These are phyloP conservation scores for Yamadazyma buinensis DNA, from an alignment of 1,139 yeast genomes.

Conservation along the genomic window DNA sequence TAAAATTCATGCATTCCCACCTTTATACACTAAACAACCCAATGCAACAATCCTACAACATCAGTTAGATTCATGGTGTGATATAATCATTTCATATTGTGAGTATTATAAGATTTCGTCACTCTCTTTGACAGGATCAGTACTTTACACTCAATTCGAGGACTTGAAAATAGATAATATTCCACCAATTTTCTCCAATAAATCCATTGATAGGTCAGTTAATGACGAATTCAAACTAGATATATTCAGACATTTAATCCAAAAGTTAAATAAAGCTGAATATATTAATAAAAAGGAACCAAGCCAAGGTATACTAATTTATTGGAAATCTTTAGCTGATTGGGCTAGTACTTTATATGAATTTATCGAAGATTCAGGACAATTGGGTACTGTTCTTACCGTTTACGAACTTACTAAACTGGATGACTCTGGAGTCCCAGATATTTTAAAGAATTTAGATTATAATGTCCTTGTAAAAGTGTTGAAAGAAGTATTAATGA, in stretches of 20 bases:
- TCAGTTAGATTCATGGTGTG: slow-evolving; percentile 55
- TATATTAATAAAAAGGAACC: slow-evolving; percentile 44
- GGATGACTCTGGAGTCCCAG: slow-evolving; percentile 52
- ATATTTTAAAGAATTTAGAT: slow-evolving; percentile 64
- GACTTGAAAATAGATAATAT: slow-evolving; percentile 16
- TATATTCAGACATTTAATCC: slow-evolving; percentile 57
- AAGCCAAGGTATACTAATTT: slow-evolving; percentile 48
- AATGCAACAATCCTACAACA: slow-evolving; percentile 74
- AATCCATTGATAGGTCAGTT: slow-evolving; percentile 48
- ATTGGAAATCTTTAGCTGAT: slow-evolving; percentile 70
- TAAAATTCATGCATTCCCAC: slow-evolving; percentile 81
- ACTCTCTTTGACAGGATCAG: slow-evolving; percentile 28
- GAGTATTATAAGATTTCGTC: slow-evolving; percentile 47
- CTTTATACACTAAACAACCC: slow-evolving; percentile 86
- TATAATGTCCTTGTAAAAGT: slow-evolving; percentile 51
- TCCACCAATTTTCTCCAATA: slow-evolving; percentile 46
- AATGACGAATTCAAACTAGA: slow-evolving; percentile 51
- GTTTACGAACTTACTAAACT: slow-evolving; percentile 74
- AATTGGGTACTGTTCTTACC: slow-evolving; percentile 73
- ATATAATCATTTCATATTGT: slow-evolving; percentile 52
- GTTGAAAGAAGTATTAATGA: slow-evolving; percentile 52
- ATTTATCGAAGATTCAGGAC: slow-evolving; percentile 67
- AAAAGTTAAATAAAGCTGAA: slow-evolving; percentile 47
- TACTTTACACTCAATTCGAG: slow-evolving; percentile 25
- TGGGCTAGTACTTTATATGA: slow-evolving; percentile 62